Evolutionary conservation across 306 rosid genomes (phyloP), one percentile per base, ranked within the genome.

Genomic region (Leucaena leucocephala): DNA sequence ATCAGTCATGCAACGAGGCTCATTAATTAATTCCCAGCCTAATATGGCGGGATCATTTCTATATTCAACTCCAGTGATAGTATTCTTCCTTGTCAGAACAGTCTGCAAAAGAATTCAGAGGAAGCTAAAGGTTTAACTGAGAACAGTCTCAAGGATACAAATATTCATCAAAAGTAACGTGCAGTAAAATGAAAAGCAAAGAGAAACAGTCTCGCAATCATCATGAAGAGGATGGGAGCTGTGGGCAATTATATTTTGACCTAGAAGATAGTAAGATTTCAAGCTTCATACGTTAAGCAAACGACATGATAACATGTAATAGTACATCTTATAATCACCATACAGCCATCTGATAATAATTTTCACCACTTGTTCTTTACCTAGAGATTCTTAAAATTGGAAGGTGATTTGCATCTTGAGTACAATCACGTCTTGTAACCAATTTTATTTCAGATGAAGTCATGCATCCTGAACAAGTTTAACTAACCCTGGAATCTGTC

Each of bases 11-110:
- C 99, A 96, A 73, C 99, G 94, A 27, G 99, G 99, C 84, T 96
- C 99, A 15, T 96, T 96, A 48, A 96, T 96, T 84, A 96, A 82
- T 79, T 96, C 99, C 99, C 99, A 96, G 36, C 82, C 99, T 66
- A 96, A 93, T 79, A 96, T 96, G 79, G 90, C 79, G 40, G 98
- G 98, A 73, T 96, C 99, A 75, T 93, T 83, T 84, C 97, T 84
- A 85, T 96, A 96, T 87, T 92, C 91, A 72, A 96, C 80, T 77
- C 99, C 99, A 52, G 89, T 96, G 74, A 96, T 78, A 59, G 94
- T 86, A 86, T 96, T 96, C 85, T 87, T 96, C 89, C 99, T 90
- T 19, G 94, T 96, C 80, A 96, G 86, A 83, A 96, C 22, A 72
- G 94, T 86, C 99, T 96, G 90, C 22, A 80, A 49, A 85, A 42